Evolutionary conservation across 129 eudicot genomes (phyloP), one percentile per base, ranked within the genome.

Genomic region (Helichrysum umbraculigerum): DNA sequence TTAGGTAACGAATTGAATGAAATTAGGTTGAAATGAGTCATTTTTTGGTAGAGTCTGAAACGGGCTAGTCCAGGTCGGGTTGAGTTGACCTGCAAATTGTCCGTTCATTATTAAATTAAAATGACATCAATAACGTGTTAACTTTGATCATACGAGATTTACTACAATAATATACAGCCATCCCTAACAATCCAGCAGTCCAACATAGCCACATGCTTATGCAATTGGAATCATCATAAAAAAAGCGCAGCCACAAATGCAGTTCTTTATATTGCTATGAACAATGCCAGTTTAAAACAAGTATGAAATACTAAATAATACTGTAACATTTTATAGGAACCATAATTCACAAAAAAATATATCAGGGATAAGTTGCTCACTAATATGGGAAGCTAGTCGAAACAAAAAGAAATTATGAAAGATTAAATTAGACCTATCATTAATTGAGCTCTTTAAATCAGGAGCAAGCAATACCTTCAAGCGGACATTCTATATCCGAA

Each of bases 391-490:
- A 41, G 1, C 42, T 71, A 56, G 71, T 65, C 68, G 29, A 66
- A 32, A 15, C 62, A 54, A 33, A 74, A 69, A 28, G 34, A 32
- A 34, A 12, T 37, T 74, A 6, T n/a, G 56, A 12, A 35, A 9
- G 12, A 51, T 29, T 14, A 9, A 68, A 74, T 74, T 80, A 57
- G 25, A 17, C 68, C 52, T 47, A 68, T 58, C 42, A 33, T 33
- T 29, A 63, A 47, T 20, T n/a, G 41, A 44, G 22, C 20, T 74
- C 39, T 52, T 42, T 71, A 50, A 54, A 70, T 33, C 28, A 60
- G 39, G 75, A 65, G 32, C 57, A 51, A 54, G 67, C 71, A 15
- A 76, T 64, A 52, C 41, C 74, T 42, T 70, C 32, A 61, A 72
- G 39, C 47, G 7, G 61, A 69, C 17, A 64, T 16, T 60, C 78